Percentiles rank a stretch among this genome's conserved stretches.
Conservation (phyloP, 73 alveolate genomes). For the Stentor coeruleus region DNA sequence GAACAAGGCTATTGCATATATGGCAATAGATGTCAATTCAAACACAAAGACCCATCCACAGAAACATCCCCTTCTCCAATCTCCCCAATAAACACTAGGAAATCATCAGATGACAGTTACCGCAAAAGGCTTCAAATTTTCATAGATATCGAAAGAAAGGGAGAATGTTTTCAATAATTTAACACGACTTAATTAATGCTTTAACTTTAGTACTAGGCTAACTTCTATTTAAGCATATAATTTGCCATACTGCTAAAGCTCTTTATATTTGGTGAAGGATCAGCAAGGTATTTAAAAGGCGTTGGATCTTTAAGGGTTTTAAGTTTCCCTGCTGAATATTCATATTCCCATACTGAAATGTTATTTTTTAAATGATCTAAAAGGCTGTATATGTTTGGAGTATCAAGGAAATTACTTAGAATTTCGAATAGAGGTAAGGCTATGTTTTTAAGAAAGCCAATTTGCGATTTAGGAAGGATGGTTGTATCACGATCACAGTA, state of each 20-base stretch:
- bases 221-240: too few species aligned
- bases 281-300: neutral
- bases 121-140: too few species aligned
- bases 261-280: too few species aligned
- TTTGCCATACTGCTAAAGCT: too few species aligned
- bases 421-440: neutral
- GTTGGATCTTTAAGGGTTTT: neutral
- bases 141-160: too few species aligned
- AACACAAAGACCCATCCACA: too few species aligned
- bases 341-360: slow-evolving; percentile 11
- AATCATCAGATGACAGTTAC: too few species aligned
- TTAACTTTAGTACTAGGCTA: too few species aligned
- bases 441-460: slow-evolving; percentile 4
- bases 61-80: too few species aligned
- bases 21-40: neutral
- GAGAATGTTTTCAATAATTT: too few species aligned
- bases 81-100: too few species aligned
- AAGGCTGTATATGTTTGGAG: neutral
- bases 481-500: slow-evolving; percentile 25
- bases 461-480: neutral
- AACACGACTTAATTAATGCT: too few species aligned
- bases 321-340: neutral
- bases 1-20: neutral
- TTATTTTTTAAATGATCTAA: neutral
- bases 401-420: neutral